Evolutionary conservation across 2,329 filamentous ascomycete species (phyloP).

Genomic region (Talaromyces sp.): DNA sequence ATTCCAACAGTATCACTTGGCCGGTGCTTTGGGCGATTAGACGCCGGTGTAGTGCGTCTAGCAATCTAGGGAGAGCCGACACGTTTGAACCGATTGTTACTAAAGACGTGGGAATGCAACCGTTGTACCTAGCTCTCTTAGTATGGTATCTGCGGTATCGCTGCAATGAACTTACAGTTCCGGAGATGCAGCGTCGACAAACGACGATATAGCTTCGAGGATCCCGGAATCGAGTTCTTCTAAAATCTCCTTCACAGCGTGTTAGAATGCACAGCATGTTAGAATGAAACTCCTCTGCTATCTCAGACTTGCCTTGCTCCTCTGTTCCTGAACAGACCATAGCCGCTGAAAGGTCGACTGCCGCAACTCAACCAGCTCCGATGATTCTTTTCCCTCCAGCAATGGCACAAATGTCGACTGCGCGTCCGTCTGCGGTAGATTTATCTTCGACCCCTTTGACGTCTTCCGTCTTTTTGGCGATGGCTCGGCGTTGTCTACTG

Average conservation of each 20-base stretch:
- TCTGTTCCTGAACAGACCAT: constrained; percentile 35
- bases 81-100: constrained; percentile 42
- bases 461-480: constrained; percentile 58
- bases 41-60: constrained; percentile 33
- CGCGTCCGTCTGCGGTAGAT: constrained; percentile 10
- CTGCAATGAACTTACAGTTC: constrained; percentile 26
- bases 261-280: background rate
- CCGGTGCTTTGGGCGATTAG: constrained; percentile 27
- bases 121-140: constrained; percentile 26
- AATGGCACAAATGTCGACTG: constrained; percentile 33
- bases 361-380: constrained; percentile 28
- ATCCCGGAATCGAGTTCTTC: constrained; percentile 37
- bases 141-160: constrained; percentile 5
- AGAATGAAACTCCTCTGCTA: background rate
- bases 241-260: constrained; percentile 25
- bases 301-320: constrained; percentile 30
- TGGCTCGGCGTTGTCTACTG: constrained; percentile 28
- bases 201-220: constrained; percentile 33
- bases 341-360: constrained; percentile 34
- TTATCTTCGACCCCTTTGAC: constrained; percentile 29
- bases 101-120: constrained; percentile 38
- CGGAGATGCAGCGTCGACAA: constrained; percentile 31
- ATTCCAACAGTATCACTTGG: constrained; percentile 38
- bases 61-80: constrained; percentile 34
- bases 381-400: constrained; percentile 34